A percentile compares a stretch with the other conserved stretches of the same genome.
Conservation (phyloP, 2,329 filamentous ascomycete genomes). For the Ophiostoma ips region DNA sequence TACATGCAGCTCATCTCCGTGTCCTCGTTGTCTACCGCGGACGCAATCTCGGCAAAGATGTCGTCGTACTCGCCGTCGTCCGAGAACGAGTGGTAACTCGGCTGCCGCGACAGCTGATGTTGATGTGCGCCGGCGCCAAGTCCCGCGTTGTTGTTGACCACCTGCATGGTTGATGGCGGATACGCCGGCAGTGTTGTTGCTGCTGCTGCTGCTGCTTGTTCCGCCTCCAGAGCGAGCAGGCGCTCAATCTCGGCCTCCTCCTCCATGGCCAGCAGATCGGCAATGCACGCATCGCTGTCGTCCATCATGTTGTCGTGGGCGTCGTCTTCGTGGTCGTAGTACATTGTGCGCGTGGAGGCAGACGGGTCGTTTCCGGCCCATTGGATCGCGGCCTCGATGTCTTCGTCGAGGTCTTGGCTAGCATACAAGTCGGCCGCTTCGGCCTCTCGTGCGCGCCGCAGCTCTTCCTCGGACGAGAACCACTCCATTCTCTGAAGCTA, state of each 20-base stretch:
- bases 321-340: slow-evolving; percentile 11
- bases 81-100: slow-evolving; percentile 24
- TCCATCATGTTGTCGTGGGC: slow-evolving; percentile 17
- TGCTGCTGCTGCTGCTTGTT: background rate
- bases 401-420: slow-evolving; percentile 32
- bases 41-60: slow-evolving; percentile 51
- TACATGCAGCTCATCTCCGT: slow-evolving; percentile 32
- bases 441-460: slow-evolving; percentile 22
- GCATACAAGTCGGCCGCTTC: slow-evolving; percentile 22
- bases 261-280: slow-evolving; percentile 34
- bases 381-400: slow-evolving; percentile 31
- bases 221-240: background rate
- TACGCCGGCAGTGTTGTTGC: background rate
- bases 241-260: slow-evolving; percentile 45
- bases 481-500: slow-evolving; percentile 28
- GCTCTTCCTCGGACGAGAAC: slow-evolving; percentile 24
- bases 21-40: slow-evolving; percentile 30
- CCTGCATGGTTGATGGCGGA: background rate
- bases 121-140: too few species aligned
- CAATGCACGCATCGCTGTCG: slow-evolving; percentile 34
- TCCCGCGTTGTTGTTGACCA: too few species aligned
- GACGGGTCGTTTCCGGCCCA: background rate
- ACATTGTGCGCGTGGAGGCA: slow-evolving; percentile 1
- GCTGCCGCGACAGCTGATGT: slow-evolving; percentile 14
- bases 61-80: slow-evolving; percentile 50